Evolutionary conservation across 164 flowering plant species (phyloP).

Genomic region (Macadamia tetraphylla): DNA sequence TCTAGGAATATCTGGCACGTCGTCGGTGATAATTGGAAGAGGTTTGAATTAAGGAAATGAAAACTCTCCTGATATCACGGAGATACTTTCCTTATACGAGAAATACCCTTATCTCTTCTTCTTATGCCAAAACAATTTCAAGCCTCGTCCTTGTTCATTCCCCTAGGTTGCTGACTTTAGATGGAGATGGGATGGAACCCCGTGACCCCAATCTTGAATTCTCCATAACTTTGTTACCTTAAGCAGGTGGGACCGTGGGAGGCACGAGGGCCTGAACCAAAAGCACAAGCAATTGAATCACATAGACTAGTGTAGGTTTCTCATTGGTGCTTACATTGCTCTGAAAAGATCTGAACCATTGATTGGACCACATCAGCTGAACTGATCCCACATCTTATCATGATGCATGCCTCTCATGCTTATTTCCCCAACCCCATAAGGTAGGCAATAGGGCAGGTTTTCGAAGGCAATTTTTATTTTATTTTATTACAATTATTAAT

Average conservation of each 20-base stretch:
- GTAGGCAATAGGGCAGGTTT: too few relatives aligned
- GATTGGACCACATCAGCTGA: too few relatives aligned
- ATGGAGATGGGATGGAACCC: not conserved
- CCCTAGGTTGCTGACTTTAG: not conserved
- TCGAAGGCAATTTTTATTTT: too few relatives aligned
- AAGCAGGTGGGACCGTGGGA: not conserved
- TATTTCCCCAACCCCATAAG: too few relatives aligned
- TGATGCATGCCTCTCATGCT: too few relatives aligned
- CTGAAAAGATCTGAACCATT: too few relatives aligned
- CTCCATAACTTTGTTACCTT: too few relatives aligned
- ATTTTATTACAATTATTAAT: too few relatives aligned
- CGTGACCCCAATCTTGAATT: conserved; percentile 3
- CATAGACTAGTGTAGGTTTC: not conserved
- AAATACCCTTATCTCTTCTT: not conserved
- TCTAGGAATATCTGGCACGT: conserved; percentile 1
- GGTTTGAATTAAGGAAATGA: not conserved
- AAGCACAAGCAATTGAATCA: not conserved
- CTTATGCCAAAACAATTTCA: not conserved
- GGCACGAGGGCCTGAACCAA: not conserved
- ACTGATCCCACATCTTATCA: too few relatives aligned
- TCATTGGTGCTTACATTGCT: not conserved
- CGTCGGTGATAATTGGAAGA: conserved; percentile 1
- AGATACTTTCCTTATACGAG: not conserved
- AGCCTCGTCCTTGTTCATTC: too few relatives aligned
- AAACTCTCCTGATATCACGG: conserved; percentile 1